Evolutionary conservation across 257 asterid genomes (phyloP).

Genomic region (Paraleonurus japonicus): DNA sequence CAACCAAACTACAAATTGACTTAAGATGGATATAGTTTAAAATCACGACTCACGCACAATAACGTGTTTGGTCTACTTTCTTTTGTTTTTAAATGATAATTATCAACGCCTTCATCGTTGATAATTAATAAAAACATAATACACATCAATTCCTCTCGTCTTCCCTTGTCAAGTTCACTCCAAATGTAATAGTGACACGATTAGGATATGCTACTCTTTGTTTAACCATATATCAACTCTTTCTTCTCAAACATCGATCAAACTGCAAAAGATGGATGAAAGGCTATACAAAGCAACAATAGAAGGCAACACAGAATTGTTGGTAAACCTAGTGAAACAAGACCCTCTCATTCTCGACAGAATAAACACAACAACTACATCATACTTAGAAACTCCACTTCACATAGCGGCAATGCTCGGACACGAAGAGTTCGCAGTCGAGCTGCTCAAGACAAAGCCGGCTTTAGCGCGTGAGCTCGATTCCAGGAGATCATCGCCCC

Average conservation of each 20-base stretch:
- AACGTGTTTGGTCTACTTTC: neutral
- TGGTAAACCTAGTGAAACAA: slow-evolving; percentile 9
- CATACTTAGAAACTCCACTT: slow-evolving; percentile 39
- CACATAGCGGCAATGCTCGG: slow-evolving; percentile 44
- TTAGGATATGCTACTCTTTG: neutral
- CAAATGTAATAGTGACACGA: neutral
- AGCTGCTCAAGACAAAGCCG: slow-evolving; percentile 26
- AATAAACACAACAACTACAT: neutral
- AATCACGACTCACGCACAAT: neutral
- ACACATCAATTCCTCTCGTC: neutral
- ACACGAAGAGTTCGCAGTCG: slow-evolving; percentile 20
- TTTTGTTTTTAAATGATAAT: neutral
- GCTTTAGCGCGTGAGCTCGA: slow-evolving; percentile 33
- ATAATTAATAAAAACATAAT: no score
- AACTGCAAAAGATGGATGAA: slow-evolving; percentile 16
- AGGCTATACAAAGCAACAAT: slow-evolving; percentile 28
- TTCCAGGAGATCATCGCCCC: slow-evolving; percentile 29
- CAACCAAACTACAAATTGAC: neutral
- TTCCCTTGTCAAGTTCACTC: neutral
- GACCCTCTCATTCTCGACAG: slow-evolving; percentile 32
- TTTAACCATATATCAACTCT: neutral
- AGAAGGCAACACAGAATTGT: slow-evolving; percentile 20
- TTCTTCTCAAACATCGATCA: neutral
- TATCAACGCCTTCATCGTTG: no score
- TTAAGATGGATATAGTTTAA: neutral